These are phyloP conservation scores for Lachnum nothofagi DNA, from an alignment of 2,329 filamentous ascomycete species.

Conservation along the genomic window DNA sequence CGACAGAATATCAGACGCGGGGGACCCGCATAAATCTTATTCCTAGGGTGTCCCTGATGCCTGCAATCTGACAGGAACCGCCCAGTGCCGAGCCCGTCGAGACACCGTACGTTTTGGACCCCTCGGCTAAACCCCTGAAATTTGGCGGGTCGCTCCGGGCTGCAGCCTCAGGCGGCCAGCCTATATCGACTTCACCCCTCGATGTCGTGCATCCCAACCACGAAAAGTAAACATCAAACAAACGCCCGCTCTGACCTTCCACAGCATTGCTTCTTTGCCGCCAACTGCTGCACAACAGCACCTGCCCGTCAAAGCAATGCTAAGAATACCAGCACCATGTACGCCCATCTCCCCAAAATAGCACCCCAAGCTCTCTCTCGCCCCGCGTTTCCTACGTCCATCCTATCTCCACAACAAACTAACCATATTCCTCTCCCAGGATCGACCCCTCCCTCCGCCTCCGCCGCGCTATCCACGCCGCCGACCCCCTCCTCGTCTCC, in stretches of 20 bases:
- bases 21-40: constrained; percentile 1
- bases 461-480: constrained; percentile 75
- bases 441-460: constrained; percentile 73
- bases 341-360: neutral
- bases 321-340: constrained; percentile 8
- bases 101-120: constrained; percentile 6
- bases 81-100: neutral
- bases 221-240: neutral
- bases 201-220: neutral
- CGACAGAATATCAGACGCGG: constrained; percentile 11
- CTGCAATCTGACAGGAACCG: neutral
- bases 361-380: neutral
- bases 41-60: neutral
- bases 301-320: constrained; percentile 5
- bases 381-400: neutral
- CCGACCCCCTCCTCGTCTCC: constrained; percentile 62
- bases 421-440: constrained; percentile 42
- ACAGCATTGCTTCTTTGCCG: neutral
- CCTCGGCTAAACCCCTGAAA: neutral
- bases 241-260: neutral
- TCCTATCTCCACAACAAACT: neutral
- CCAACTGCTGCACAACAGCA: neutral
- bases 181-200: neutral
- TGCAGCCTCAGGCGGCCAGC: neutral
- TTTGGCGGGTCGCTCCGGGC: no score